Conservation (phyloP, 306 rosid species). For the Spatholobus suberectus region DNA sequence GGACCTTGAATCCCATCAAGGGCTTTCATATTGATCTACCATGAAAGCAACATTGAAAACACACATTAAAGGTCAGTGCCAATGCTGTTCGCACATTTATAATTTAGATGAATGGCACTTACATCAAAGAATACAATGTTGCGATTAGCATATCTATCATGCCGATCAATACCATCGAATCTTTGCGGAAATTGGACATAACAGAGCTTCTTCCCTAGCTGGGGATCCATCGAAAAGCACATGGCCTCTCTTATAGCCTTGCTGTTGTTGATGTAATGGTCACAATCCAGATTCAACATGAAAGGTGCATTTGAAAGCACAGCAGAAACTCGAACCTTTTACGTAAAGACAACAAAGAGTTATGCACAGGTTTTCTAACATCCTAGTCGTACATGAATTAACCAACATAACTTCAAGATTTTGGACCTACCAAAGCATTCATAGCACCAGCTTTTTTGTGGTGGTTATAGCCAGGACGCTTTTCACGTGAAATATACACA, state of each 20-base stretch:
- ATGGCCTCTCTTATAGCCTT: neutral
- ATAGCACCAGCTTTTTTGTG: constrained; percentile 7
- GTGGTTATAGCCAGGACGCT: constrained; percentile 13
- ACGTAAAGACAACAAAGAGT: neutral
- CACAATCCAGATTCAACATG: constrained; percentile 5
- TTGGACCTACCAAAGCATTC: constrained; percentile 7
- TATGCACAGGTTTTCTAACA: neutral
- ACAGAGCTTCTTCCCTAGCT: constrained; percentile 9
- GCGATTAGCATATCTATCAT: neutral
- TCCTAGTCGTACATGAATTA: neutral
- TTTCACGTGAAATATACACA: neutral
- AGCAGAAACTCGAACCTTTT: neutral
- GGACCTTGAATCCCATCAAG: constrained; percentile 8
- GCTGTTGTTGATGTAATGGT: neutral
- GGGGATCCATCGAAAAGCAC: constrained; percentile 6
- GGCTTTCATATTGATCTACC: neutral
- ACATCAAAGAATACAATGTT: constrained; percentile 11
- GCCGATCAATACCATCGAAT: constrained; percentile 8
- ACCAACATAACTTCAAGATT: neutral
- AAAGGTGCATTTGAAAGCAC: constrained; percentile 5
- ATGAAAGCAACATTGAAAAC: neutral
- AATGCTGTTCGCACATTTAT: neutral
- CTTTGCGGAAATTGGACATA: constrained; percentile 12
- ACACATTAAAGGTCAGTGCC: neutral
- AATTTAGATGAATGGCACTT: neutral